These are phyloP conservation scores for Eimeria acervulina DNA, from an alignment of 169 alveolate species.

Conservation along the genomic window DNA sequence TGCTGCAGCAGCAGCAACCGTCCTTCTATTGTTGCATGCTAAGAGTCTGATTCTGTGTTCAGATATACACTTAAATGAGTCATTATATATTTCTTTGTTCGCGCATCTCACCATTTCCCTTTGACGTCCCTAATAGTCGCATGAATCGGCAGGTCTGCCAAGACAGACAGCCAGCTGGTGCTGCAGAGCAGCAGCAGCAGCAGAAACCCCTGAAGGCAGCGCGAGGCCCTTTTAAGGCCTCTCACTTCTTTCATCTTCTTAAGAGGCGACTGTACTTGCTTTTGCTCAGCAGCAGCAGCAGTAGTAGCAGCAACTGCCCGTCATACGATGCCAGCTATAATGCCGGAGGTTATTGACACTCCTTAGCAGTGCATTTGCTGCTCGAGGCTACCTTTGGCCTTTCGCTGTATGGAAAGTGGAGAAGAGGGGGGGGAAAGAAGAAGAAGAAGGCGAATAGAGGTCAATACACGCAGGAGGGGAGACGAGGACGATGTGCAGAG, in stretches of 20 bases:
- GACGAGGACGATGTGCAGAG: neutral
- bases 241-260: neutral
- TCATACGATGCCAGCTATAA: too few species aligned
- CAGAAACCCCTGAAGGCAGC: neutral
- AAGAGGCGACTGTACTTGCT: too few species aligned
- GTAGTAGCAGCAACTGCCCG: constrained; percentile 41
- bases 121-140: constrained; percentile 83
- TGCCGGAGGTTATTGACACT: neutral
- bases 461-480: neutral
- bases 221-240: neutral
- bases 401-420: neutral
- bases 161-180: neutral
- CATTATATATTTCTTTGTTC: neutral
- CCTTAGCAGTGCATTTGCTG: neutral
- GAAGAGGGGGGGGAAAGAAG: neutral
- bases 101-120: constrained; percentile 82
- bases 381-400: neutral
- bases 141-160: constrained; percentile 87
- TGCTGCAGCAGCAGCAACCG: neutral
- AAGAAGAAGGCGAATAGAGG: neutral
- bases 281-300: neutral
- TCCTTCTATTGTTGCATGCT: too few species aligned
- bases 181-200: constrained; percentile 34
- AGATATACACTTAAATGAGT: neutral
- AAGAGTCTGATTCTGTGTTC: too few species aligned